Conservation (phyloP, 495 filamentous ascomycete genomes). For the Aspergillus nidulans region DNA sequence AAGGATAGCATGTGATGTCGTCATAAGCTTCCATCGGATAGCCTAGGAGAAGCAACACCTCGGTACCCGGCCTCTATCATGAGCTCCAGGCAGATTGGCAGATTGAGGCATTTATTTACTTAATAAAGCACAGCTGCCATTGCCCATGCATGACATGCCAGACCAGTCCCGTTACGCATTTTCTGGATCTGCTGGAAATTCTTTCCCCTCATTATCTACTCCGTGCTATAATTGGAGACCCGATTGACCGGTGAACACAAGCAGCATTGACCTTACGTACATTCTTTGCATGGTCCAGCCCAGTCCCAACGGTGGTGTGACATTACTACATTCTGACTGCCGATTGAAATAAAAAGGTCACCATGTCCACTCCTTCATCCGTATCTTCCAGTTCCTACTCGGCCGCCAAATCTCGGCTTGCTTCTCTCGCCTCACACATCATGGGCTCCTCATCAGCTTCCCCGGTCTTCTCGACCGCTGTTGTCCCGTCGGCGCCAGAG, state of each 20-base stretch:
- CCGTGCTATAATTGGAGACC: not conserved
- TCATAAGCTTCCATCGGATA: constrained; percentile 2
- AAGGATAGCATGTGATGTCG: constrained; percentile 5
- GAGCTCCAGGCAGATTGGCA: not conserved
- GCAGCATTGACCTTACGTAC: constrained; percentile 12
- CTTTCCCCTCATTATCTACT: not conserved
- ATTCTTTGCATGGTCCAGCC: too few species aligned
- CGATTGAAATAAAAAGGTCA: constrained; percentile 9
- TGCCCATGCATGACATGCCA: not conserved
- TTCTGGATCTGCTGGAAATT: not conserved
- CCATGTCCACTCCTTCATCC: constrained; percentile 17
- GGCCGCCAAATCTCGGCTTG: constrained; percentile 34
- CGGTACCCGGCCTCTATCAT: not conserved
- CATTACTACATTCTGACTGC: not conserved
- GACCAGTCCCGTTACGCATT: not conserved
- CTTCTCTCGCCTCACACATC: constrained; percentile 42
- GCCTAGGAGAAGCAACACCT: not conserved
- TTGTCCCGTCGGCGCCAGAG: constrained; percentile 85
- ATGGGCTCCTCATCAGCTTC: constrained; percentile 37
- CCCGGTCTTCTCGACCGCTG: constrained; percentile 71
- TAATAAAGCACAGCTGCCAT: not conserved
- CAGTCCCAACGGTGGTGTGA: constrained; percentile 18
- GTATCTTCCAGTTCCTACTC: constrained; percentile 22
- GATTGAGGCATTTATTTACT: constrained; percentile 5
- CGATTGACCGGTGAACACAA: constrained; percentile 25